Conservation (phyloP, 805 yeast genomes). For the Dipodascus geniculatus region DNA sequence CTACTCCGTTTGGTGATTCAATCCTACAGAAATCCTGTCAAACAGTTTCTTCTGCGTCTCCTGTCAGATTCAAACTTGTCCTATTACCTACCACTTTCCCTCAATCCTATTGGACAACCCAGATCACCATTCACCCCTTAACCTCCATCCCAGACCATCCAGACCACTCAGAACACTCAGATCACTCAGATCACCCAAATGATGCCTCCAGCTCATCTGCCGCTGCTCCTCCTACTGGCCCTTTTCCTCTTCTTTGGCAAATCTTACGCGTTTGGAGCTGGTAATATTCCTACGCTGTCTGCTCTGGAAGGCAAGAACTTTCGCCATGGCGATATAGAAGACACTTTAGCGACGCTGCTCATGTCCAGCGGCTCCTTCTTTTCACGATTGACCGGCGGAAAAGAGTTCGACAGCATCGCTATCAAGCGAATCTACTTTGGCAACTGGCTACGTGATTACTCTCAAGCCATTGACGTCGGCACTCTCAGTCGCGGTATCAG, state of each 20-base stretch:
- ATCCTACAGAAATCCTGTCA: no score
- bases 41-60: no score
- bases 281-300: constrained; percentile 17
- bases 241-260: neutral
- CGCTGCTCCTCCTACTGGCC: neutral
- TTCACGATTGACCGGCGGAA: constrained; percentile 12
- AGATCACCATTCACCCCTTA: no score
- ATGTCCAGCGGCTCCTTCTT: constrained; percentile 10
- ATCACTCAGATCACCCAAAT: no score
- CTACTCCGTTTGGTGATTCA: no score
- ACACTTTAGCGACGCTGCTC: constrained; percentile 13
- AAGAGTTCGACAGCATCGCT: constrained; percentile 14
- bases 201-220: no score
- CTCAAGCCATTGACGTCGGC: constrained; percentile 19
- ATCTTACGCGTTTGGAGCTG: constrained; percentile 17
- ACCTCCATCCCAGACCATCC: no score
- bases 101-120: no score
- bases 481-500: constrained; percentile 12
- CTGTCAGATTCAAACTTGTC: no score
- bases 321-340: constrained; percentile 19
- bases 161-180: no score
- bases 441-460: constrained; percentile 19
- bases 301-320: constrained; percentile 16
- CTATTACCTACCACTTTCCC: no score
- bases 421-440: constrained; percentile 18